Evolutionary conservation across 169 alveolate genomes (phyloP).

Genomic region (Plasmodium vinckei): DNA sequence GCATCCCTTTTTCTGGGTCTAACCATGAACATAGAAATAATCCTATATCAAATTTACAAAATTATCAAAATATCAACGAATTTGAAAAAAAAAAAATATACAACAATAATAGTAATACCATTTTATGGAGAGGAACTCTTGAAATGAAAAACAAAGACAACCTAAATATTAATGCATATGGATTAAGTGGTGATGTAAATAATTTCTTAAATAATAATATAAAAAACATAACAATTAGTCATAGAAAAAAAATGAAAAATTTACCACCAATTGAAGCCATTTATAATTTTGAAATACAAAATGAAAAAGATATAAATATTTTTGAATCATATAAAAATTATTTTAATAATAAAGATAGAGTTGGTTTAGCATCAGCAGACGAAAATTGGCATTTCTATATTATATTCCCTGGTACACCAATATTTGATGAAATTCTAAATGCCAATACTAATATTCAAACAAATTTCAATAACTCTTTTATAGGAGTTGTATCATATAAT

Average conservation of each 20-base stretch:
- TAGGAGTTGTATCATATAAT: conserved; percentile 64
- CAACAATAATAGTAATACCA: background rate
- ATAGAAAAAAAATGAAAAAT: conserved; percentile 64
- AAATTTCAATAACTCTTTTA: conserved; percentile 25
- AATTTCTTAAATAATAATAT: conserved; percentile 27
- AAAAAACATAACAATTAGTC: conserved; percentile 45
- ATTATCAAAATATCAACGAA: conserved; percentile 4
- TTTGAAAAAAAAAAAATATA: background rate
- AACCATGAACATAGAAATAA: conserved; percentile 13
- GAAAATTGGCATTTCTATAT: conserved; percentile 68
- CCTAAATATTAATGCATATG: conserved; percentile 34
- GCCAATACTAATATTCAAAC: conserved; percentile 6
- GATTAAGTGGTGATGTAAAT: conserved; percentile 28
- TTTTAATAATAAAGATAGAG: conserved; percentile 74
- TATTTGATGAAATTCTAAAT: conserved; percentile 33
- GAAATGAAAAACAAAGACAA: conserved; percentile 72
- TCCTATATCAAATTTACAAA: background rate
- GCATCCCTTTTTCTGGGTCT: background rate
- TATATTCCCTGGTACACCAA: conserved; percentile 69
- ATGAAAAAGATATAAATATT: conserved; percentile 50
- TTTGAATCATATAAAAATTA: conserved; percentile 62
- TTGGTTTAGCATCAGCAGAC: conserved; percentile 63
- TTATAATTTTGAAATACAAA: conserved; percentile 64
- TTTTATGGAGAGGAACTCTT: conserved; percentile 56
- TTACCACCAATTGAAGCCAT: conserved; percentile 53